Evolutionary conservation across 805 yeast genomes (phyloP).

Genomic region (Blastobotrys parvus): DNA sequence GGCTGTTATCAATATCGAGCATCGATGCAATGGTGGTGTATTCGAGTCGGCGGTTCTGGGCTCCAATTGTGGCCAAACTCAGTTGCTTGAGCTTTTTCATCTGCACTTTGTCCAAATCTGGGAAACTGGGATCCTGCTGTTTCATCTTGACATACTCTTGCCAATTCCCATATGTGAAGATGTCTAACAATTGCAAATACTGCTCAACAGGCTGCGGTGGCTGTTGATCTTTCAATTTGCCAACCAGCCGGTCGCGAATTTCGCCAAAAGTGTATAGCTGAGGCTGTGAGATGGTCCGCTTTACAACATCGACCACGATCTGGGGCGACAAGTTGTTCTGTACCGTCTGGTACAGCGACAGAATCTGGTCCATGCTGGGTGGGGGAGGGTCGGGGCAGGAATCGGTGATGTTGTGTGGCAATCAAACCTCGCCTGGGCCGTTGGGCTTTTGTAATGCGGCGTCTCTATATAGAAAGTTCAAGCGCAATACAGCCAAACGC

Average conservation of each 20-base stretch:
- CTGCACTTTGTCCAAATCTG: constrained; percentile 10
- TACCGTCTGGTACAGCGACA: constrained; percentile 1
- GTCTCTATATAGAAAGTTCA: too few relatives aligned
- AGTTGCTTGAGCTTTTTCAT: constrained; percentile 18
- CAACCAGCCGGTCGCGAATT: constrained; percentile 1
- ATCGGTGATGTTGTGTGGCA: too few relatives aligned
- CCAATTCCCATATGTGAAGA: constrained; percentile 17
- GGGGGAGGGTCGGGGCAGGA: too few relatives aligned
- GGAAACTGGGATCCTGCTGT: constrained; percentile 1
- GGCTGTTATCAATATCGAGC: constrained; percentile 9
- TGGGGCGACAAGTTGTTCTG: neutral
- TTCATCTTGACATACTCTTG: constrained; percentile 5
- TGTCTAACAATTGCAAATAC: constrained; percentile 11
- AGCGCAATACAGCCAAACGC: too few relatives aligned
- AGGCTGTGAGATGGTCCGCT: constrained; percentile 1
- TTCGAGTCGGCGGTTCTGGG: constrained; percentile 8
- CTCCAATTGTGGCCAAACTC: constrained; percentile 15
- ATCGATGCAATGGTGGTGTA: constrained; percentile 9
- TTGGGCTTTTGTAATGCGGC: too few relatives aligned
- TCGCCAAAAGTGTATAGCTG: constrained; percentile 8
- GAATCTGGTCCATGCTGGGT: constrained; percentile 8
- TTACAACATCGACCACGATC: constrained; percentile 3
- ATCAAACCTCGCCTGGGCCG: too few relatives aligned
- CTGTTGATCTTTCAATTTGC: neutral
- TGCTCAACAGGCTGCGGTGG: neutral